phyloP scores from a whole-genome alignment of 1,139 yeast species.

The Lodderomyces parapsilosis region DNA sequence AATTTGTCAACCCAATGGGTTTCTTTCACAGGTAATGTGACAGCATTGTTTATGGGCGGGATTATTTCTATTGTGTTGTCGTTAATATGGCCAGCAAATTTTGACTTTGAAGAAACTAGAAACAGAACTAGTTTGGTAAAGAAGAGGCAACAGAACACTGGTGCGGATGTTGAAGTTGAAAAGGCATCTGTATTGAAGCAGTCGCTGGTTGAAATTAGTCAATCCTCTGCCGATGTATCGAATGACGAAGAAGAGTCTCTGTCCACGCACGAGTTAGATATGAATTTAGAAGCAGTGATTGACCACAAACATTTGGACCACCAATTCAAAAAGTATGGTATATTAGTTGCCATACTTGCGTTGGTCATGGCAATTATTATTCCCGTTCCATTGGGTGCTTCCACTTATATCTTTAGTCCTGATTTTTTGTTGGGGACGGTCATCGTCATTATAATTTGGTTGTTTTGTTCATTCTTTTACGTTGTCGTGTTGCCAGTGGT shows the following conservation, averaged over 20 bases:
- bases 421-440: conserved; percentile 19
- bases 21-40: conserved; percentile 19
- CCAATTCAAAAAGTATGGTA: conserved; percentile 21
- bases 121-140: conserved; percentile 27
- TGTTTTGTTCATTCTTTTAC: conserved; percentile 18
- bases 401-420: conserved; percentile 19
- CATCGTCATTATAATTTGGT: conserved; percentile 19
- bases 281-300: conserved; percentile 12
- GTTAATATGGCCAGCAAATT: conserved; percentile 34
- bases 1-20: conserved; percentile 22
- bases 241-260: neutral
- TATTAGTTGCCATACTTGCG: conserved; percentile 16
- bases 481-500: conserved; percentile 19
- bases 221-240: neutral
- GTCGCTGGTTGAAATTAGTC: neutral
- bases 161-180: neutral
- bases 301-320: conserved; percentile 16
- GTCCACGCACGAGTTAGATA: conserved; percentile 11
- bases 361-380: conserved; percentile 16
- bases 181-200: neutral
- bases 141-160: conserved; percentile 9
- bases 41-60: conserved; percentile 26
- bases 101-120: conserved; percentile 33
- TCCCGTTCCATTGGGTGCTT: conserved; percentile 18
- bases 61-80: conserved; percentile 26